Evolutionary conservation across 139 green algal genomes (phyloP).

Genomic region (Chlorella sp.): DNA sequence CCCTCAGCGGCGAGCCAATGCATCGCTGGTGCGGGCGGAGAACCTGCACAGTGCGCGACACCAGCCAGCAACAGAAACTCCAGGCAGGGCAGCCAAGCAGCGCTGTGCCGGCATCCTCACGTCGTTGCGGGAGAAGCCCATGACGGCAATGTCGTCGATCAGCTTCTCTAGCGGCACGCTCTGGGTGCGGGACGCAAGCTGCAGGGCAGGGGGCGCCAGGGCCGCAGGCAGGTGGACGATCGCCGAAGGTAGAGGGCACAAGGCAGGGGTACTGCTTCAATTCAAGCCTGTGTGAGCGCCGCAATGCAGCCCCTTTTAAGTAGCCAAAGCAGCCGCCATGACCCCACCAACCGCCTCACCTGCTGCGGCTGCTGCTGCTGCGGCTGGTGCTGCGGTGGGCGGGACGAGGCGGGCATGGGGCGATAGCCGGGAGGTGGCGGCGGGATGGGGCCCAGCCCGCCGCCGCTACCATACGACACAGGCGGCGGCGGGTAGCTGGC

Average conservation of each 20-base stretch:
- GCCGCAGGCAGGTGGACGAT: background rate
- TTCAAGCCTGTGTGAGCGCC: no score
- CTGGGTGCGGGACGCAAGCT: conserved; percentile 11
- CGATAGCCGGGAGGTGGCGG: conserved; percentile 38
- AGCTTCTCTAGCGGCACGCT: conserved; percentile 67
- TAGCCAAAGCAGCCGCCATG: background rate
- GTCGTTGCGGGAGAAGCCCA: conserved; percentile 75
- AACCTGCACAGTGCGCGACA: no score
- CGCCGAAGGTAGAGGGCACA: background rate
- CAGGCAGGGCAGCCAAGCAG: no score
- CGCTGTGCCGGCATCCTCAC: background rate
- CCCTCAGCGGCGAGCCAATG: background rate
- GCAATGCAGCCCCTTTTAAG: background rate
- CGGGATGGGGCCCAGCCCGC: conserved; percentile 19
- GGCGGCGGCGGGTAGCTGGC: conserved; percentile 29
- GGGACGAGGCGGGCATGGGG: background rate
- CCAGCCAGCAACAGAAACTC: no score
- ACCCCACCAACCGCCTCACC: background rate
- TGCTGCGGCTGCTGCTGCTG: background rate
- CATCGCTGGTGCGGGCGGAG: no score
- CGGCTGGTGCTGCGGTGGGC: background rate
- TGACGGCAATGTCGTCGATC: conserved; percentile 79
- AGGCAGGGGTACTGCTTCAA: no score
- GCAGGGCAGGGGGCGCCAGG: background rate
- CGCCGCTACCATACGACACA: conserved; percentile 14